phyloP scores from a whole-genome alignment of 2,329 filamentous ascomycete species.

The Cordyceps tenuipes region DNA sequence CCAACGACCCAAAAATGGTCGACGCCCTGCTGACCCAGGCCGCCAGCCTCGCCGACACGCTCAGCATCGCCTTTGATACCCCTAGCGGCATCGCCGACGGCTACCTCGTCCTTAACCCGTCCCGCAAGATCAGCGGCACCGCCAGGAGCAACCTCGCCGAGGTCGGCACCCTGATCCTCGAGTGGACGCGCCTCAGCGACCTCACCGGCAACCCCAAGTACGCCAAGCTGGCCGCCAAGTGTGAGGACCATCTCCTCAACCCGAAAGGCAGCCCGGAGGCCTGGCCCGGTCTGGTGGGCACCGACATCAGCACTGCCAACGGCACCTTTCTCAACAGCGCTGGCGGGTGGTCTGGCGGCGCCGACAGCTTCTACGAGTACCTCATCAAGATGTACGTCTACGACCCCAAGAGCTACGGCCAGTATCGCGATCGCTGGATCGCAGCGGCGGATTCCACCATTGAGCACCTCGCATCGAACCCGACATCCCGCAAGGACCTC shows the following conservation, averaged over 20 bases:
- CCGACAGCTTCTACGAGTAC: slow-evolving; percentile 66
- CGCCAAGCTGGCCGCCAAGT: slow-evolving; percentile 53
- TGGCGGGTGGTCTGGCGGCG: slow-evolving; percentile 68
- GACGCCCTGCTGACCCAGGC: slow-evolving; percentile 56
- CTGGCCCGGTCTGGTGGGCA: slow-evolving; percentile 68
- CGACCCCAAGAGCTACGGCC: slow-evolving; percentile 52
- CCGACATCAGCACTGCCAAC: slow-evolving; percentile 51
- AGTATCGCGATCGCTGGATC: slow-evolving; percentile 68
- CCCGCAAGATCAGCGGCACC: slow-evolving; percentile 36
- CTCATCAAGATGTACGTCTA: slow-evolving; percentile 89
- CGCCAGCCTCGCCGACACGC: slow-evolving; percentile 55
- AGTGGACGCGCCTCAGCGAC: slow-evolving; percentile 72
- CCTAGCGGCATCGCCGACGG: slow-evolving; percentile 65
- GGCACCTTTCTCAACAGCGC: slow-evolving; percentile 56
- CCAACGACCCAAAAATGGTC: slow-evolving; percentile 36
- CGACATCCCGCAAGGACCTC: slow-evolving; percentile 56
- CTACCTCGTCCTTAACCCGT: slow-evolving; percentile 47
- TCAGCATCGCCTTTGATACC: slow-evolving; percentile 69
- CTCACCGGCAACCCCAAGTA: slow-evolving; percentile 59
- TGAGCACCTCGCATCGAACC: slow-evolving; percentile 59
- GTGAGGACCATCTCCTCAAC: slow-evolving; percentile 57
- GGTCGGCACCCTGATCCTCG: slow-evolving; percentile 67
- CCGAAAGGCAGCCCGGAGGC: slow-evolving; percentile 50
- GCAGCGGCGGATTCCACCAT: slow-evolving; percentile 69
- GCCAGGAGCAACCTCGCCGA: slow-evolving; percentile 64